A percentile compares a stretch with the other conserved stretches of the same genome.
These are phyloP conservation scores for Rhodofomes roseus DNA, from an alignment of 1,284 basidiomycete species.

Conservation along the genomic window DNA sequence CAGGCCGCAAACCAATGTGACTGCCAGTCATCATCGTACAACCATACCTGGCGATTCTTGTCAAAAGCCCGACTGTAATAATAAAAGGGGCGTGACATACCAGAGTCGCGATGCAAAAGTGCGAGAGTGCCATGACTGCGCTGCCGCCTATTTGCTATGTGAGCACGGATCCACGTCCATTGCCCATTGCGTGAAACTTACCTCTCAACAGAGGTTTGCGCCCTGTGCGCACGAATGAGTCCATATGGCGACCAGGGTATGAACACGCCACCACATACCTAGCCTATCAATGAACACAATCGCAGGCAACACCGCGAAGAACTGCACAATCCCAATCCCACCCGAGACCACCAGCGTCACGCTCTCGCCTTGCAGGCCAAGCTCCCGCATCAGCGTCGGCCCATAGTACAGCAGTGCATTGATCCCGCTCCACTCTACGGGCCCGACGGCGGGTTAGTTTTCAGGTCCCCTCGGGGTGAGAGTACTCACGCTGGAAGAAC, in stretches of 20 bases:
- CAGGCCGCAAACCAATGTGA: slow-evolving; percentile 56
- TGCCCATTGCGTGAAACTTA: slow-evolving; percentile 18
- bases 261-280: slow-evolving; percentile 44
- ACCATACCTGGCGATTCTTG: slow-evolving; percentile 38
- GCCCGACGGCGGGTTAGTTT: too few relatives aligned
- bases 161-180: neutral
- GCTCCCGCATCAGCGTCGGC: slow-evolving; percentile 60
- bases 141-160: slow-evolving; percentile 49
- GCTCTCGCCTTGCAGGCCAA: slow-evolving; percentile 55
- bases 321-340: slow-evolving; percentile 77
- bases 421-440: slow-evolving; percentile 77
- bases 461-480: too few relatives aligned
- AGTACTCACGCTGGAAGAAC: slow-evolving; percentile 71
- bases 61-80: neutral
- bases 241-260: neutral
- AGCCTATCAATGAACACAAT: slow-evolving; percentile 70
- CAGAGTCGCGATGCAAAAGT: slow-evolving; percentile 67
- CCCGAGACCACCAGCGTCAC: slow-evolving; percentile 66
- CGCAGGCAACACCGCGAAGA: slow-evolving; percentile 70
- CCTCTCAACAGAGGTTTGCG: slow-evolving; percentile 60
- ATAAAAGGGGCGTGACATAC: slow-evolving; percentile 31
- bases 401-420: slow-evolving; percentile 82
- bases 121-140: slow-evolving; percentile 66
- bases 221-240: slow-evolving; percentile 33
- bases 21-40: slow-evolving; percentile 52